These are phyloP conservation scores for Solanum sparsipilum DNA, from an alignment of 257 asterid genomes.

Conservation along the genomic window DNA sequence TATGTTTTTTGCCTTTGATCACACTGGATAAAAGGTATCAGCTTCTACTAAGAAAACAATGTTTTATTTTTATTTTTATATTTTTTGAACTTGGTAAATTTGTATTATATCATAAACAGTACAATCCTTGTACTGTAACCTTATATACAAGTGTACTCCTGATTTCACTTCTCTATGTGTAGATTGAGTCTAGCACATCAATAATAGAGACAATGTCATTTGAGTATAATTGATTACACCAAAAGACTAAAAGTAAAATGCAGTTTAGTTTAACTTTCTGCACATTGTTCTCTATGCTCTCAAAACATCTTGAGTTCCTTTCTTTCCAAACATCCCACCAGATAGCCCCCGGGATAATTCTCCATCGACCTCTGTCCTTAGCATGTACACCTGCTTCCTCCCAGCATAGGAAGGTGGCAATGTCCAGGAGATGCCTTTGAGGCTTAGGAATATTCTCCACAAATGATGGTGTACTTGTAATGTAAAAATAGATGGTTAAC, in stretches of 20 bases:
- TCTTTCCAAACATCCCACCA: neutral
- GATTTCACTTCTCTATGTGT: neutral
- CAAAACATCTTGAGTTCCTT: neutral
- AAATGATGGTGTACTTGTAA: neutral
- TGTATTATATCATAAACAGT: too few relatives aligned
- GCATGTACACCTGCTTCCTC: neutral
- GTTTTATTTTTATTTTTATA: neutral
- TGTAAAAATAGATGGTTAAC: neutral
- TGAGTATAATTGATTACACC: neutral
- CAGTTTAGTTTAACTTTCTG: neutral
- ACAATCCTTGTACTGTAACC: neutral
- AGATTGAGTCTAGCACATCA: neutral
- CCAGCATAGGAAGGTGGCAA: neutral
- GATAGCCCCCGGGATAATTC: neutral
- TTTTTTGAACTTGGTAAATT: too few relatives aligned
- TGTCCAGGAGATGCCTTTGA: neutral
- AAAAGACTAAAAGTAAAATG: neutral
- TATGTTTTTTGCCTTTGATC: neutral
- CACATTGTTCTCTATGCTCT: neutral
- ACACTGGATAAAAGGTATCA: neutral
- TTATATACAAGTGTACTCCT: neutral
- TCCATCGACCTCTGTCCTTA: neutral
- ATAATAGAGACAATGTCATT: neutral
- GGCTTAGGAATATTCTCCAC: neutral
- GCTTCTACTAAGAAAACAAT: neutral